Evolutionary conservation across 805 yeast genomes (phyloP).

Genomic region (Pichia thaimueangensis): DNA sequence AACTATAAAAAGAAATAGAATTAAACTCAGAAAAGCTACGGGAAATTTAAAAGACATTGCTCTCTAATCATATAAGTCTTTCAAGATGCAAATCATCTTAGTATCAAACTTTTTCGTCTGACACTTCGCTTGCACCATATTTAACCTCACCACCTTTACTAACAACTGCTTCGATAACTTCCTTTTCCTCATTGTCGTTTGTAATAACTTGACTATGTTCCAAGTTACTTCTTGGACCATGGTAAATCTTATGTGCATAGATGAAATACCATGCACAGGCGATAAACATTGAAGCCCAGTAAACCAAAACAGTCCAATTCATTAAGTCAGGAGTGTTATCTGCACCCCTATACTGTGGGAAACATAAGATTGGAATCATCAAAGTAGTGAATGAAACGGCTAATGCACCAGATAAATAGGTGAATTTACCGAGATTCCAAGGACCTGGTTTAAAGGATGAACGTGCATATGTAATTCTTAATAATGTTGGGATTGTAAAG

Average conservation of each 20-base stretch:
- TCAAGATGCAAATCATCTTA: too few relatives aligned
- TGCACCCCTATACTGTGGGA: conserved; percentile 43
- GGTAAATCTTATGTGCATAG: background rate
- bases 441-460: conserved; percentile 56
- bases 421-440: conserved; percentile 52
- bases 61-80: too few relatives aligned
- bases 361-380: conserved; percentile 56
- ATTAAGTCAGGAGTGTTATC: conserved; percentile 34
- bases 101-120: conserved; percentile 7
- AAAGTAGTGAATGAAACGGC: conserved; percentile 44
- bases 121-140: conserved; percentile 4
- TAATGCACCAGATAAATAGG: conserved; percentile 42
- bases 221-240: conserved; percentile 17
- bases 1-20: background rate
- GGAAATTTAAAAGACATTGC: too few relatives aligned
- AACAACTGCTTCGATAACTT: conserved; percentile 19
- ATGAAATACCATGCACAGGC: background rate
- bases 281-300: background rate
- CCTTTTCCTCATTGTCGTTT: conserved; percentile 17
- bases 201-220: conserved; percentile 29
- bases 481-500: conserved; percentile 53
- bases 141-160: conserved; percentile 16
- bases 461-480: conserved; percentile 50
- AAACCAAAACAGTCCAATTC: conserved; percentile 48
- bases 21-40: background rate